Conservation (phyloP, 2,329 filamentous ascomycete genomes). For the Talaromyces sp. region DNA sequence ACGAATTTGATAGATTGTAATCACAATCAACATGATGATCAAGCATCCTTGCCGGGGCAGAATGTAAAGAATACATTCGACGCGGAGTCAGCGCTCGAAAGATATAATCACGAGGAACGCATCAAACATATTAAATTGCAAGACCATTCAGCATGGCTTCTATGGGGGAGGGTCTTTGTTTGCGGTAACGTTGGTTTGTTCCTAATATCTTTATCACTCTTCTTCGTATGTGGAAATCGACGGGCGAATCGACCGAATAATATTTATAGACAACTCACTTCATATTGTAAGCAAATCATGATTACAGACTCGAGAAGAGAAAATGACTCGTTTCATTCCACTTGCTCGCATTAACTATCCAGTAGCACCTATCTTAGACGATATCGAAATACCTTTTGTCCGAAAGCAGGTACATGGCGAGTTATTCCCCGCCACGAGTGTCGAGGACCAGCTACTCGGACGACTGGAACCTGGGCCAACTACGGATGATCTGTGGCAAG, state of each 20-base stretch:
- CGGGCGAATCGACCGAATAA: neutral
- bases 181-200: conserved; percentile 1
- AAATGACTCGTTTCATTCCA: neutral
- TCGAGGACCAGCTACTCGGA: conserved; percentile 21
- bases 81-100: neutral
- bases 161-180: neutral
- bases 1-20: neutral
- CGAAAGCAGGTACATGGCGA: conserved; percentile 24
- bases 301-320: neutral
- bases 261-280: conserved; percentile 3
- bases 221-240: neutral
- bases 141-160: neutral
- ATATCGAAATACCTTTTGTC: conserved; percentile 17
- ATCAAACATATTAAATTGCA: neutral
- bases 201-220: neutral
- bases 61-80: neutral
- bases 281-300: neutral
- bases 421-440: conserved; percentile 24
- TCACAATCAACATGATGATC: neutral
- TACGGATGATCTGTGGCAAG: conserved; percentile 29
- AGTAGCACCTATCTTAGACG: conserved; percentile 20
- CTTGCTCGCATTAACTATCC: neutral
- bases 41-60: neutral
- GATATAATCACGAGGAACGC: neutral
- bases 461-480: conserved; percentile 29